Evolutionary conservation across 192 early-diverging fungal species (phyloP).

Genomic region (Haplosporangium gracile): DNA sequence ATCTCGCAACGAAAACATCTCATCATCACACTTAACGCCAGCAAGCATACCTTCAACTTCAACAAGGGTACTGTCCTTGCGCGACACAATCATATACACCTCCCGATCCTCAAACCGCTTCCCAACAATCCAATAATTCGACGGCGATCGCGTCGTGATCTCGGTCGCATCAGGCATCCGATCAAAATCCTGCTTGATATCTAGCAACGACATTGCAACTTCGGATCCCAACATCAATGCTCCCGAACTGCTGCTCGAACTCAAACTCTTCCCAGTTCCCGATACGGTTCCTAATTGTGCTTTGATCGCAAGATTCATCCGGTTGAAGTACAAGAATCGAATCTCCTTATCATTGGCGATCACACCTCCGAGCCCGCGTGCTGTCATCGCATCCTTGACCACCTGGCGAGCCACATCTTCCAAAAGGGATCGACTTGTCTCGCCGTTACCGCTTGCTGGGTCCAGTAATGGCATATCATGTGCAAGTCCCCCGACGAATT

Average conservation of each 20-base stretch:
- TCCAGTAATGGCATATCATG: conserved; percentile 31
- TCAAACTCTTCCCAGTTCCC: conserved; percentile 22
- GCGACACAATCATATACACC: conserved; percentile 69
- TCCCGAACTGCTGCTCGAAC: conserved; percentile 28
- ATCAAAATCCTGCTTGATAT: conserved; percentile 69
- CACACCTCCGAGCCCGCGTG: conserved; percentile 32
- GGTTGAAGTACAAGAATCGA: conserved; percentile 63
- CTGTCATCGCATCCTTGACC: conserved; percentile 33
- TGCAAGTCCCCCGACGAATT: conserved; percentile 11
- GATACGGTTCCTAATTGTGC: conserved; percentile 39
- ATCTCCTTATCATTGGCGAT: conserved; percentile 56
- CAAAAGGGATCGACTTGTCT: conserved; percentile 15
- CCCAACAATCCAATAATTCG: conserved; percentile 70
- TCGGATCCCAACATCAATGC: conserved; percentile 60
- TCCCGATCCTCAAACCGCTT: conserved; percentile 63
- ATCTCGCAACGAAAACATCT: neutral
- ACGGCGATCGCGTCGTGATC: conserved; percentile 65
- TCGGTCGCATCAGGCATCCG: conserved; percentile 60
- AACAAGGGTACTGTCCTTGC: conserved; percentile 66
- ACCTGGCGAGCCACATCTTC: conserved; percentile 39
- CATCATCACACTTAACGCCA: too few relatives aligned
- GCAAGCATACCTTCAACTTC: conserved; percentile 66
- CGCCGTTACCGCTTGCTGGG: neutral
- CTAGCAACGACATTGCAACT: conserved; percentile 63
- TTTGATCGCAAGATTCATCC: conserved; percentile 67